Evolutionary conservation across 768 basidiomycete species (phyloP).

Genomic region (Lactarius evosmus): DNA sequence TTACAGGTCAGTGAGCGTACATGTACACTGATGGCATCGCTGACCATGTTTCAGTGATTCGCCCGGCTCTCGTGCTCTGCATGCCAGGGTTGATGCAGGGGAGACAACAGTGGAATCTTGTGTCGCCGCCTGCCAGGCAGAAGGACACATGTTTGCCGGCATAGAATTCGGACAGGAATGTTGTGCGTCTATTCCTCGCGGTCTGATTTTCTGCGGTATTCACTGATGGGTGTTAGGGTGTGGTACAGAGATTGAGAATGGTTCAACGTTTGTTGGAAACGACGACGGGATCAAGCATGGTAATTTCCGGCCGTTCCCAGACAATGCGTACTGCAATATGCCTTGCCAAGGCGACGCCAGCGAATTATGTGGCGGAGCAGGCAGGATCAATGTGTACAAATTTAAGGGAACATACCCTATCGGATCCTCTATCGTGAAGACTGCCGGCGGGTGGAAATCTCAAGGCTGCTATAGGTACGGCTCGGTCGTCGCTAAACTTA

Average conservation of each 20-base stretch:
- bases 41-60: constrained; percentile 34
- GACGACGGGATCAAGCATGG: not conserved
- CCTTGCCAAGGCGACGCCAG: not conserved
- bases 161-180: constrained; percentile 68
- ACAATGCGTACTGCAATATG: not conserved
- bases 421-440: not conserved
- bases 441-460: not conserved
- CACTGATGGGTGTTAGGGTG: not conserved
- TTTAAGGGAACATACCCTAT: not conserved
- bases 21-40: too few relatives aligned
- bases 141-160: constrained; percentile 67
- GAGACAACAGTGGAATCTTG: constrained; percentile 65
- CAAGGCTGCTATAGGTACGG: not conserved
- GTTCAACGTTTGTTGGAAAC: not conserved
- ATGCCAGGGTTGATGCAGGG: constrained; percentile 34
- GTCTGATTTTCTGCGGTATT: not conserved
- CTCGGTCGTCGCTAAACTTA: not conserved
- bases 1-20: constrained; percentile 48
- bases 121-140: constrained; percentile 60
- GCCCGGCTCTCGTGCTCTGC: constrained; percentile 34
- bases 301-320: not conserved
- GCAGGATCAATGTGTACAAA: not conserved
- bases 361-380: not conserved
- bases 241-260: not conserved
- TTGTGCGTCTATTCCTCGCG: constrained; percentile 45